A percentile compares a stretch with the other conserved stretches of the same genome.
Conservation (phyloP, 1,284 basidiomycete species). For the Fomitiporia mediterranea region DNA sequence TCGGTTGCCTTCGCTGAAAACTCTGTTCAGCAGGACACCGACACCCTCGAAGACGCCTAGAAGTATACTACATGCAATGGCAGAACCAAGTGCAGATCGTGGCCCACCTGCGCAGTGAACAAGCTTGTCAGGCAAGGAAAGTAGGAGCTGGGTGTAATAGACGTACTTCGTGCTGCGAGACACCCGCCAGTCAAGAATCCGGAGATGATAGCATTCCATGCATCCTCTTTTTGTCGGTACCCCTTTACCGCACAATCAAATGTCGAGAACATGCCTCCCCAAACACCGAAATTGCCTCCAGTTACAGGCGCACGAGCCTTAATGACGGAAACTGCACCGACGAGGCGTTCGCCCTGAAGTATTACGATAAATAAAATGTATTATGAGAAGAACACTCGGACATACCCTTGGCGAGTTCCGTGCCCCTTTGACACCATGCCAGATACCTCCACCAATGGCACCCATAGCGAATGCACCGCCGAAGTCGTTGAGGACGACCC, state of each 20-base stretch:
- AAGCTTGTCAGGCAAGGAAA: not conserved
- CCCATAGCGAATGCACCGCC: conserved; percentile 97
- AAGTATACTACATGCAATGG: conserved; percentile 94
- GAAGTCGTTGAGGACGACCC: conserved; percentile 98
- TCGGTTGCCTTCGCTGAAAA: conserved; percentile 79
- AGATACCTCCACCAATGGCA: conserved; percentile 93
- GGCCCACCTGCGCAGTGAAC: conserved; percentile 68
- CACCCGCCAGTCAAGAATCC: conserved; percentile 99
- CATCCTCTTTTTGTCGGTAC: conserved; percentile 97
- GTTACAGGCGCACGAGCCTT: conserved; percentile 98
- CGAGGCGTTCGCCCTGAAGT: conserved; percentile 83
- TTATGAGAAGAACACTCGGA: conserved; percentile 22
- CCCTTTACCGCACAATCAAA: conserved; percentile 99
- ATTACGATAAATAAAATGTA: not conserved
- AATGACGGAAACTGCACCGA: conserved; percentile 93
- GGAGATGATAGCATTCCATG: conserved; percentile 98
- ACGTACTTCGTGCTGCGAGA: conserved; percentile 89
- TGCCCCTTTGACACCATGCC: conserved; percentile 99
- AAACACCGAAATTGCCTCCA: conserved; percentile 96
- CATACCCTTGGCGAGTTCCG: conserved; percentile 91
- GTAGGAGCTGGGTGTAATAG: conserved; percentile 7
- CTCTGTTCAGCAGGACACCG: conserved; percentile 79
- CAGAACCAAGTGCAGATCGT: conserved; percentile 83
- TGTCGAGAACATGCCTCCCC: conserved; percentile 96
- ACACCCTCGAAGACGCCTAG: conserved; percentile 97